A percentile compares a stretch with the other conserved stretches of the same genome.
Evolutionary conservation across 225 moss, liverwort and hornwort genomes (phyloP).

Genomic region (Pleurozium schreberi): DNA sequence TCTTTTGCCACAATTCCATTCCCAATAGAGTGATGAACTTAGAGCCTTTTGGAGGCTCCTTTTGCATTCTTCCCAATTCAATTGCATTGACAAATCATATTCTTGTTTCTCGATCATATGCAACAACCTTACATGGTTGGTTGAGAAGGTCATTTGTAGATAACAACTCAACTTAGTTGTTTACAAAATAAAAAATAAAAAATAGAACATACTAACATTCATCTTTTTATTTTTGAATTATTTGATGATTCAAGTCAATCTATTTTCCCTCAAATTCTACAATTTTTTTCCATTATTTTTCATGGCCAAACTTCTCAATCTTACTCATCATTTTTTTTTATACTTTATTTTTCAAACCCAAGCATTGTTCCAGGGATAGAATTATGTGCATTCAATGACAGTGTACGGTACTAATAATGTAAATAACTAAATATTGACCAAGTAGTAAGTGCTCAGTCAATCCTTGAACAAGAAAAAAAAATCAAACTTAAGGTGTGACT

Average conservation of each 20-base stretch:
- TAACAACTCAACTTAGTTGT: neutral
- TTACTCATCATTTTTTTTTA: too few relatives aligned
- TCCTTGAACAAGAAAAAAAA: neutral
- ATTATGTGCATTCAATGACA: neutral
- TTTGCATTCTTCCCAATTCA: neutral
- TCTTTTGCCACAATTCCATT: fast-evolving
- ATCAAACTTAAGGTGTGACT: too few relatives aligned
- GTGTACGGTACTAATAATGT: neutral
- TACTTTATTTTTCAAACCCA: neutral
- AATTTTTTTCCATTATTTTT: too few relatives aligned
- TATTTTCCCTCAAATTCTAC: too few relatives aligned
- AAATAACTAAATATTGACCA: neutral
- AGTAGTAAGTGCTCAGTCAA: neutral
- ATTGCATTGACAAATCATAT: neutral
- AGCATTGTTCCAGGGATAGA: neutral
- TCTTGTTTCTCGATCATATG: neutral
- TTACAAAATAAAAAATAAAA: too few relatives aligned
- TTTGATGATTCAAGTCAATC: neutral
- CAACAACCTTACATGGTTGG: fast-evolving
- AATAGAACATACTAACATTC: neutral
- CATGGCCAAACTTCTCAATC: too few relatives aligned
- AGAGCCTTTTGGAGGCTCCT: fast-evolving
- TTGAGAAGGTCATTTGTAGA: fast-evolving
- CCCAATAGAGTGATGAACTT: neutral
- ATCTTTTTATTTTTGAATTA: neutral